Base-by-base conservation (phyloP, 176 grass and related monocot genomes). In the Rhynchospora pubera region DNA sequence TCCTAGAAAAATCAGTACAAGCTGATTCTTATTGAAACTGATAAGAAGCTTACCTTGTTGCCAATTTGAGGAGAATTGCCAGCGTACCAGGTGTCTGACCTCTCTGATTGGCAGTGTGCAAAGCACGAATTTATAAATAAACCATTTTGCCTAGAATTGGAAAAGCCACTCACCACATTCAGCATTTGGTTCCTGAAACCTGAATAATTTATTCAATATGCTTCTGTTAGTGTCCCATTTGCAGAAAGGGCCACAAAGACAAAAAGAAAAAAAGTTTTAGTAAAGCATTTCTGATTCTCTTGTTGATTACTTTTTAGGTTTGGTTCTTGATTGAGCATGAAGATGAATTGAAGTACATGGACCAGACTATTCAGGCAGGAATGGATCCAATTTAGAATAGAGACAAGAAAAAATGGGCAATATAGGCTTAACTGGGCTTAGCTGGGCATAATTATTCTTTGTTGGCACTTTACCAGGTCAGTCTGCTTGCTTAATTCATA, bases 41-140 rank as follows among this genome's bases (percentile, higher is more conserved):
- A 23, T 16, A 75, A 75, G n/a, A 74, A 6, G 11, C 45, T 9
- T 93, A 99, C 97, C 97, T 96, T 99, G 63, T 91, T 89, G 47
- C 89, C 93, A 0, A 99, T 78, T 62, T 76, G 89, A 22, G 97
- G 97, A 9, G 97, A 99, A 69, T 91, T 86, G 57, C 24, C 82
- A 0, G 93, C 77, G 0, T 89, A 99, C 97, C 97, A 99, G 65
- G 92, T 99, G 22, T 99, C 97, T 52, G 84, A 84, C 46, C 84
- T 96, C 91, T 99, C 97, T 3, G 87, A 95, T 84, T 99, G 97
- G 76, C 97, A 99, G 66, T 99, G 97, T n/a, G 97, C 97, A 52
- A 99, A 99, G 46, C 97, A 96, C 2, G 97, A 99, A 86, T 99
- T 99, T 71, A 99, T 90, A 72, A 99, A 99, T 3, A 96, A 32